These are phyloP conservation scores for Plasmopara viticola DNA, from an alignment of 352 stramenopile genomes.

Conservation along the genomic window DNA sequence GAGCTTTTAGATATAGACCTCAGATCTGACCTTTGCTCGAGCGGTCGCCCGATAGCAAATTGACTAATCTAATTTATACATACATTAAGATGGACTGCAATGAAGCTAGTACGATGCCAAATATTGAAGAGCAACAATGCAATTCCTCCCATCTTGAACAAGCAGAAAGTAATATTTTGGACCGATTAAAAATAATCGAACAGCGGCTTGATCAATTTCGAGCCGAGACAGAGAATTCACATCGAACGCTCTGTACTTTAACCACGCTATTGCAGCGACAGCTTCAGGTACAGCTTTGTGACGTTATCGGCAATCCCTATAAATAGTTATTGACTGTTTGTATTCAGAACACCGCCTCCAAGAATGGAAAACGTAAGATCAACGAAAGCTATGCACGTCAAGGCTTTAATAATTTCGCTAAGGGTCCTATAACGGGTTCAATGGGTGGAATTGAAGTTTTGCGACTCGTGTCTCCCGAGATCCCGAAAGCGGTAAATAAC, in stretches of 20 bases:
- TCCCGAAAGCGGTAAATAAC: constrained; percentile 8
- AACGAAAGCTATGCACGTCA: constrained; percentile 28
- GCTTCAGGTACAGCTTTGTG: constrained; percentile 25
- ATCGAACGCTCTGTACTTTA: constrained; percentile 48
- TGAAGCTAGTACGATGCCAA: constrained; percentile 5
- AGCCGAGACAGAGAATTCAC: constrained; percentile 30
- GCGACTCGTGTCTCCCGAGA: constrained; percentile 16
- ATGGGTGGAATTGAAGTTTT: constrained; percentile 16
- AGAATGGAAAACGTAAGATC: constrained; percentile 29
- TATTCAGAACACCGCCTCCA: constrained; percentile 19
- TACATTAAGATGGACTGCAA: constrained; percentile 9
- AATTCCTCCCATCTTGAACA: constrained; percentile 2
- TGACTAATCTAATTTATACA: background rate
- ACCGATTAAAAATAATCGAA: constrained; percentile 25
- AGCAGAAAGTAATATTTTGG: background rate
- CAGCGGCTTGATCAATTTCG: constrained; percentile 38
- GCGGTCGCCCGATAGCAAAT: constrained; percentile 2
- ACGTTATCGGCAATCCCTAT: background rate
- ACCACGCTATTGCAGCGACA: constrained; percentile 42
- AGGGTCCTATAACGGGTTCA: constrained; percentile 2
- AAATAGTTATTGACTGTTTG: background rate
- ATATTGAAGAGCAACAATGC: constrained; percentile 10
- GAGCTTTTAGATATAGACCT: constrained; percentile 13
- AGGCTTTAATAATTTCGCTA: constrained; percentile 13
- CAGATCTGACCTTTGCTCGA: constrained; percentile 5